These are phyloP conservation scores for Yamagishiella unicocca DNA, from an alignment of 139 green algal genomes.

Conservation along the genomic window DNA sequence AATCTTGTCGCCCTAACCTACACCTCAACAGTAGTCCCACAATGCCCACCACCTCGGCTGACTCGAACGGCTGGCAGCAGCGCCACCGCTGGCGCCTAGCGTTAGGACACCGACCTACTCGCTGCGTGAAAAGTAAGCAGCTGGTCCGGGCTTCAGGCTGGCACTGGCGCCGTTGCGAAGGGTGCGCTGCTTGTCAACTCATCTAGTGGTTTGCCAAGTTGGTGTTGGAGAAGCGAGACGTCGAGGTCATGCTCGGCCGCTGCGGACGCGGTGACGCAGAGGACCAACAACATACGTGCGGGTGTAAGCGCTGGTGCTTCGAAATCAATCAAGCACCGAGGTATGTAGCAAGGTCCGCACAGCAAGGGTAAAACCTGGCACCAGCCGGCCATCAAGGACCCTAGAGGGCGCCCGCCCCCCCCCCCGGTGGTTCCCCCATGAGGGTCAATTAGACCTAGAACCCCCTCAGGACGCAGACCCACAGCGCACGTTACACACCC, in stretches of 20 bases:
- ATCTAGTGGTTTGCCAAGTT: constrained; percentile 5
- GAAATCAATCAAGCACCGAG: not conserved
- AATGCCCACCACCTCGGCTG: too few species aligned
- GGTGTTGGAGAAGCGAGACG: constrained; percentile 16
- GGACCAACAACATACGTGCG: not conserved
- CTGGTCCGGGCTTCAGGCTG: too few species aligned
- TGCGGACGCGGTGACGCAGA: not conserved
- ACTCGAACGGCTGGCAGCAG: too few species aligned
- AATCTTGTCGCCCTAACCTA: too few species aligned
- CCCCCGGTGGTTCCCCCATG: not conserved
- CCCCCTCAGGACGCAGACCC: not conserved
- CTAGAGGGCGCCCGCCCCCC: not conserved
- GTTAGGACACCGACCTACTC: too few species aligned
- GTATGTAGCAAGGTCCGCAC: too few species aligned
- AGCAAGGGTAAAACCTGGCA: not conserved
- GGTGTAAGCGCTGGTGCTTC: not conserved
- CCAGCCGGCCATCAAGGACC: not conserved
- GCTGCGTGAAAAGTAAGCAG: too few species aligned
- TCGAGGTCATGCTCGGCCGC: not conserved
- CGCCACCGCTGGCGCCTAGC: too few species aligned
- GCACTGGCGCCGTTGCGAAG: too few species aligned
- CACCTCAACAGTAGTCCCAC: too few species aligned
- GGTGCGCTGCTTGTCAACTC: too few species aligned
- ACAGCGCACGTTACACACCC: not conserved
- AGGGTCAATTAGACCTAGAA: not conserved